Base-by-base conservation (phyloP, 768 basidiomycete species). In the Termitomyces sp. region DNA sequence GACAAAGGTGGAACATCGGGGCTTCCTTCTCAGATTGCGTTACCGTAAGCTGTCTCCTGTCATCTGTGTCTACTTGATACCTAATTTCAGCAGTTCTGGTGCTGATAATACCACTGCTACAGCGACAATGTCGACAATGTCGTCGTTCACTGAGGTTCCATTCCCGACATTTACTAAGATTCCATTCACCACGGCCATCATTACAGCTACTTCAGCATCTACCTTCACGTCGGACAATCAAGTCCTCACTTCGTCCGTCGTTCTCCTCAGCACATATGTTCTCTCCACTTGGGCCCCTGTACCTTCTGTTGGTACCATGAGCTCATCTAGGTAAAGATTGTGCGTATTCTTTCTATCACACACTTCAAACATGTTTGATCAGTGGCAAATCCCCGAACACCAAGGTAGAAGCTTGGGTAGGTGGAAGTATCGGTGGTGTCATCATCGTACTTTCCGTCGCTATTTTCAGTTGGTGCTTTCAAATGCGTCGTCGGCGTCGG, bases 191-290 rank as follows among this genome's bases (percentile, higher is more conserved):
- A 47, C 34, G 2, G 37, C 60, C 39, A 46, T 43, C 18, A 46
- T 58, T 14, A 55, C 60, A 1, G 58, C 60, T 8, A 45, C 22
- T 4, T 40, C n/a, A n/a, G n/a, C n/a, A n/a, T n/a, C 59, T 3
- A 57, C 45, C 10, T 49, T 62, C 20, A 54, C 57, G 3, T 60
- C 64, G 16, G 53, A 18, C 6, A 48, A 20, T 34, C 32, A n/a
- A 2, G 39, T 54, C 16, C 54, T 56, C 26, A 63, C 56, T 2
- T 52, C 49, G 2, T 26, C 54, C 0, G 32, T 43, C 6, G 55
- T 62, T 20, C 22, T 53, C 34, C 32, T 18, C 12, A 56, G 48
- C 26, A 63, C 62, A 18, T 56, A 56, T 53, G 51, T 58, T 1
- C n/a, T 57, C 8, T 40, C 39, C n/a, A 40, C 39, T 10, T 3